Percentiles rank a stretch among this genome's conserved stretches.
Evolutionary conservation across 2,329 filamentous ascomycete species (phyloP).

Genomic region (Calonectria pseudoturangicola): DNA sequence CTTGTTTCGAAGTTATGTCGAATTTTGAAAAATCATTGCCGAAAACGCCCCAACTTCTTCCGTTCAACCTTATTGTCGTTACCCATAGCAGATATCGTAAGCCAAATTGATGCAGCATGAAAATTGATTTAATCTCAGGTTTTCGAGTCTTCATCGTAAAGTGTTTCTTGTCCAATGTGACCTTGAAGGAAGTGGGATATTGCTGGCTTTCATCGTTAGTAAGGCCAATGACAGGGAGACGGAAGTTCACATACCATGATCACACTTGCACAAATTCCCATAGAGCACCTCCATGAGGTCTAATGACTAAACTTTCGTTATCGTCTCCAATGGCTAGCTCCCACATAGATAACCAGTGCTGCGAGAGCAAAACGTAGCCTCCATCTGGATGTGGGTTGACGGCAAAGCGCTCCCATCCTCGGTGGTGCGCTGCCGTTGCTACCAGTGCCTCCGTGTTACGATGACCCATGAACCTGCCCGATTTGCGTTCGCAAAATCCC

Average conservation of each 20-base stretch:
- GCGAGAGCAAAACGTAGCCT: conserved; percentile 1
- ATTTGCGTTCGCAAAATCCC: conserved; percentile 17
- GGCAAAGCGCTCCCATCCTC: conserved; percentile 12
- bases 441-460: conserved; percentile 12
- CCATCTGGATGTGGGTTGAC: conserved; percentile 17
- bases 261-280: conserved; percentile 17
- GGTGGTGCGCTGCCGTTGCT: not conserved
- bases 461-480: conserved; percentile 12
- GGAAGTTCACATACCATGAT: not conserved
- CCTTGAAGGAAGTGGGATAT: no score
- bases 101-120: no score
- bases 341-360: conserved; percentile 21
- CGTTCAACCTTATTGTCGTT: no score
- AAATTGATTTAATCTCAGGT: no score
- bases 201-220: not conserved
- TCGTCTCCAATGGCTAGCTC: not conserved
- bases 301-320: not conserved
- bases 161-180: no score
- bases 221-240: not conserved
- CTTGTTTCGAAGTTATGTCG: no score
- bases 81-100: no score
- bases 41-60: no score
- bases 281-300: conserved; percentile 2
- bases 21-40: no score
- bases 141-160: no score